Evolutionary conservation across 106 monocot species (phyloP).

Genomic region (Acanthochlamys bracteata): DNA sequence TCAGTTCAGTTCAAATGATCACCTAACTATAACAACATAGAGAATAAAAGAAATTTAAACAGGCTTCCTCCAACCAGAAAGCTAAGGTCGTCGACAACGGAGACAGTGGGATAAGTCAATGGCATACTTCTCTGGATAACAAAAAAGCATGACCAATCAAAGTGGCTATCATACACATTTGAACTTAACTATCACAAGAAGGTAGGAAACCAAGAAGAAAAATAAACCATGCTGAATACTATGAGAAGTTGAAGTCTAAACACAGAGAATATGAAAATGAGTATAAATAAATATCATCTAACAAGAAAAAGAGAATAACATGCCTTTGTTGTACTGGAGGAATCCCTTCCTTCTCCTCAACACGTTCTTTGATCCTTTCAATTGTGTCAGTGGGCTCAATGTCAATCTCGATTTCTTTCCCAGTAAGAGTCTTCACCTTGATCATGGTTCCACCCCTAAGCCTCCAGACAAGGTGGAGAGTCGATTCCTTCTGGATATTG

Average conservation of each 20-base stretch:
- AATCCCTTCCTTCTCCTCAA: constrained; percentile 12
- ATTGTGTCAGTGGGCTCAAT: constrained; percentile 10
- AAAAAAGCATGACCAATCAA: too few relatives aligned
- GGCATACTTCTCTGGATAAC: too few relatives aligned
- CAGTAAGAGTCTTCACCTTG: constrained; percentile 11
- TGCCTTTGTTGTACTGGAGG: constrained; percentile 8
- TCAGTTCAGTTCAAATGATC: too few relatives aligned
- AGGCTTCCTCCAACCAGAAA: too few relatives aligned
- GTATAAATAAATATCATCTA: background rate
- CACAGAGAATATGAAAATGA: background rate
- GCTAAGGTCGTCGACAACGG: too few relatives aligned
- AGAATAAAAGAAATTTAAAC: too few relatives aligned
- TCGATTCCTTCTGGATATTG: constrained; percentile 11
- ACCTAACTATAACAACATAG: too few relatives aligned
- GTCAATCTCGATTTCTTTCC: constrained; percentile 11
- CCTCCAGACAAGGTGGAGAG: constrained; percentile 8
- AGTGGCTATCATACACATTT: too few relatives aligned
- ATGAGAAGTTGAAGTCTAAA: background rate
- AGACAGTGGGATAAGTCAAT: too few relatives aligned
- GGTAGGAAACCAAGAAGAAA: too few relatives aligned
- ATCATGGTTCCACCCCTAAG: constrained; percentile 13
- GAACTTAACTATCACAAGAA: too few relatives aligned
- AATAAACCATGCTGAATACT: background rate
- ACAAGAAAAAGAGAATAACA: background rate
- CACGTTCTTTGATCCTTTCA: constrained; percentile 10